Conservation (phyloP, 305 asterid species). For the Petunia hybrid region DNA sequence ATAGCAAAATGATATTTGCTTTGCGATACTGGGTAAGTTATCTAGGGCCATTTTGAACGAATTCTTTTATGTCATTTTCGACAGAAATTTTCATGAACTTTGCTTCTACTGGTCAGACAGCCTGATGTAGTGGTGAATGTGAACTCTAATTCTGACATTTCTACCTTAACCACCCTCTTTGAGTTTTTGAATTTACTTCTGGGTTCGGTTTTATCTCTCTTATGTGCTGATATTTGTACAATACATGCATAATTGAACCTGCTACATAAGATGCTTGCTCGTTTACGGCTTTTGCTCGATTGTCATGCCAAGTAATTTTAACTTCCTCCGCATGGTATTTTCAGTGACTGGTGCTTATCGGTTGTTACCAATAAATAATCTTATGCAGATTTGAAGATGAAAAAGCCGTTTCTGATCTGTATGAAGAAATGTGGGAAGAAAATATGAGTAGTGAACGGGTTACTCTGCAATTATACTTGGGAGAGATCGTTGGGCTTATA, state of each 20-base stretch:
- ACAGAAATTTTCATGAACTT: neutral
- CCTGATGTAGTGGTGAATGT: conserved; percentile 15
- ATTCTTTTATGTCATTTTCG: neutral
- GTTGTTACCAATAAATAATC: conserved; percentile 25
- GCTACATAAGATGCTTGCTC: neutral
- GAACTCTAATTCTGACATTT: conserved; percentile 2
- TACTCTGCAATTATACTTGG: conserved; percentile 88
- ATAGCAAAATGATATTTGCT: neutral
- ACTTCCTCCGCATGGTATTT: neutral
- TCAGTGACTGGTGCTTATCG: neutral
- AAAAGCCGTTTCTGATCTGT: conserved; percentile 76
- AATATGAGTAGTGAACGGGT: conserved; percentile 93
- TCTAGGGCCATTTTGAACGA: neutral
- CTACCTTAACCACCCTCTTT: conserved; percentile 4
- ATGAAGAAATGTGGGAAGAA: conserved; percentile 97
- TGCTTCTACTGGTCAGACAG: conserved; percentile 16
- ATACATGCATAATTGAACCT: conserved; percentile 4
- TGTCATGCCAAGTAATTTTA: neutral
- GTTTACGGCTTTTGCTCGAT: neutral
- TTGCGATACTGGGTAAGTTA: neutral
- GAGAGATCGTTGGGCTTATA: conserved; percentile 79
- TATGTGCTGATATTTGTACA: neutral
- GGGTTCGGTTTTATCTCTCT: neutral
- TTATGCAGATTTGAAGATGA: conserved; percentile 93
- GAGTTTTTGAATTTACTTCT: neutral